Conservation (phyloP, 2,329 filamentous ascomycete genomes). For the Aureobasidium sp. region DNA sequence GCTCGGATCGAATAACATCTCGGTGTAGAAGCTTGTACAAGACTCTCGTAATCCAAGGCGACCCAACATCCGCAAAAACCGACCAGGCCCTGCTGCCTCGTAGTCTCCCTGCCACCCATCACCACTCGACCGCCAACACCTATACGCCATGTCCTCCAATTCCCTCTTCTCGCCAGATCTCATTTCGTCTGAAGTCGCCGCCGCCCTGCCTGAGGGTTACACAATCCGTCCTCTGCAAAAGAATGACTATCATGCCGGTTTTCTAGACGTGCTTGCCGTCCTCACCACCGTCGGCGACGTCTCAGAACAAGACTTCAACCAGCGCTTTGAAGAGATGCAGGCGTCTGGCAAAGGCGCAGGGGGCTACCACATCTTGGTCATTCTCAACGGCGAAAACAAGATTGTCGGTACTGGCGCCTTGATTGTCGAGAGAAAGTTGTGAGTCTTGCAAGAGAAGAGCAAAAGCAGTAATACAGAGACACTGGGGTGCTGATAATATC, state of each 20-base stretch:
- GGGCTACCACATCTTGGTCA: conserved; percentile 78
- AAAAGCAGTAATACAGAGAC: background rate
- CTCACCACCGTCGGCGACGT: conserved; percentile 91
- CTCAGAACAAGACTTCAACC: conserved; percentile 60
- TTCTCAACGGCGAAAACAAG: conserved; percentile 60
- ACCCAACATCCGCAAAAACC: no score
- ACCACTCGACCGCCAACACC: background rate
- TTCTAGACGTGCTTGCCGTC: conserved; percentile 83
- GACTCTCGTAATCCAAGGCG: no score
- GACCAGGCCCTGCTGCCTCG: no score
- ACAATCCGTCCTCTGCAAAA: conserved; percentile 69
- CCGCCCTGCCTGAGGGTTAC: conserved; percentile 71
- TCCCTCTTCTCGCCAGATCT: conserved; percentile 68
- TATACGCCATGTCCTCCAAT: background rate
- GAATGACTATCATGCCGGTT: conserved; percentile 70
- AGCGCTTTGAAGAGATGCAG: conserved; percentile 75
- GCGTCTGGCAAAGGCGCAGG: conserved; percentile 48
- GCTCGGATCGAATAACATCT: background rate
- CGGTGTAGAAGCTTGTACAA: no score
- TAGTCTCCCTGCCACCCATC: background rate
- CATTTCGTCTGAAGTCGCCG: conserved; percentile 65
- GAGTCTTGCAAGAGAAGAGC: background rate
- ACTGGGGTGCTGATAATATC: background rate
- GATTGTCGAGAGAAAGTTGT: conserved; percentile 85
- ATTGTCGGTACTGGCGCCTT: conserved; percentile 88